Evolutionary conservation across 2,329 filamentous ascomycete species (phyloP).

Genomic region (Incumbomyces lentus): DNA sequence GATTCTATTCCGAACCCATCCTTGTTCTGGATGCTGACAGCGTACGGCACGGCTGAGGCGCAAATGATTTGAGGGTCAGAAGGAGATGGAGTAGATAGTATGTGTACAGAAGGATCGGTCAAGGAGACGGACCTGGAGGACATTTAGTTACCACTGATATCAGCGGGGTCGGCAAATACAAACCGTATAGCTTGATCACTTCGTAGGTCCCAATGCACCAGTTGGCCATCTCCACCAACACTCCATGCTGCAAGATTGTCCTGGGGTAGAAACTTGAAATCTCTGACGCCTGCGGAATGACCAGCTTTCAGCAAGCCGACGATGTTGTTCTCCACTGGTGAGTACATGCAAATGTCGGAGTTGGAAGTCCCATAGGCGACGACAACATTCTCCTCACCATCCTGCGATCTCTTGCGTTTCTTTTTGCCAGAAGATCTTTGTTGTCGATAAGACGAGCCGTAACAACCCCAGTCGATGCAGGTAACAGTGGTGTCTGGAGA

Average conservation of each 20-base stretch:
- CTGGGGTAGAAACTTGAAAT: slow-evolving; percentile 41
- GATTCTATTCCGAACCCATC: slow-evolving; percentile 28
- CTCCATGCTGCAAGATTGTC: slow-evolving; percentile 44
- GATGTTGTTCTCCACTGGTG: slow-evolving; percentile 37
- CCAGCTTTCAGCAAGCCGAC: slow-evolving; percentile 35
- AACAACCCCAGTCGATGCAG: slow-evolving; percentile 42
- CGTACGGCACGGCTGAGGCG: slow-evolving; percentile 40
- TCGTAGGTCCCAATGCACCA: slow-evolving; percentile 43
- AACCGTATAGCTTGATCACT: slow-evolving; percentile 36
- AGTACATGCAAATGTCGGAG: slow-evolving; percentile 41
- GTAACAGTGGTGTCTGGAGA: slow-evolving; percentile 38
- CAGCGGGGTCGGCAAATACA: slow-evolving; percentile 9
- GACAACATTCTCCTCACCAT: slow-evolving; percentile 33
- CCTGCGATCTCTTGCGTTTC: slow-evolving; percentile 39
- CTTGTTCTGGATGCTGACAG: slow-evolving; percentile 33
- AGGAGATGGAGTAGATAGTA: slow-evolving; percentile 32
- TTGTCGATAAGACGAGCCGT: slow-evolving; percentile 24
- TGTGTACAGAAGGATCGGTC: slow-evolving; percentile 31
- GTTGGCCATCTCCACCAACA: slow-evolving; percentile 42
- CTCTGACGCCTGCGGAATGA: slow-evolving; percentile 39
- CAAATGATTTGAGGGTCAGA: slow-evolving; percentile 37
- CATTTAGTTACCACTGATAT: slow-evolving; percentile 6
- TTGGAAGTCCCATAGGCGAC: slow-evolving; percentile 40
- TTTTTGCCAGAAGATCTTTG: slow-evolving; percentile 34
- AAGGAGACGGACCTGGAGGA: slow-evolving; percentile 32